Evolutionary conservation across 495 filamentous ascomycete species (phyloP).

Genomic region (Pseudoneurospora amorphoporcata): DNA sequence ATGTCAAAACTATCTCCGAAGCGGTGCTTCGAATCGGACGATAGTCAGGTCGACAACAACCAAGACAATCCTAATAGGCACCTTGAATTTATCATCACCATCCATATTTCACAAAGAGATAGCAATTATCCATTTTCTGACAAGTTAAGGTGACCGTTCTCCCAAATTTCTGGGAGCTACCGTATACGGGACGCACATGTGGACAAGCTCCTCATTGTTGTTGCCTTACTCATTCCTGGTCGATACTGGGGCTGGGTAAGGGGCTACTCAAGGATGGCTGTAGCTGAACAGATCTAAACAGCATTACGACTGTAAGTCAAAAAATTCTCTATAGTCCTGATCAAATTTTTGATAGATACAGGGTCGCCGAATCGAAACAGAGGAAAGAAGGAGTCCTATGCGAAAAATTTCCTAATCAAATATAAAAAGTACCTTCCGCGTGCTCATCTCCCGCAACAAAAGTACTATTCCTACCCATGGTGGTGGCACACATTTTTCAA

Average conservation of each 20-base stretch:
- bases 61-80: not conserved
- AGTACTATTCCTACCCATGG: not conserved
- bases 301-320: not conserved
- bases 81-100: not conserved
- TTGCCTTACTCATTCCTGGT: not conserved
- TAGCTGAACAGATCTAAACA: not conserved
- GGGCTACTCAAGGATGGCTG: not conserved
- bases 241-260: not conserved
- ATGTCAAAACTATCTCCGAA: not conserved
- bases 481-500: not conserved
- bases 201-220: not conserved
- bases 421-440: not conserved
- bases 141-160: not conserved
- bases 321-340: not conserved
- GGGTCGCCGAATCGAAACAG: not conserved
- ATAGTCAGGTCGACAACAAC: not conserved
- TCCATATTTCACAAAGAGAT: not conserved
- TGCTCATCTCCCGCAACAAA: not conserved
- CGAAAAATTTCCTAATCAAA: not conserved
- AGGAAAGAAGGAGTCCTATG: not conserved
- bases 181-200: not conserved
- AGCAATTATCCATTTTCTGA: not conserved
- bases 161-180: not conserved
- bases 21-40: not conserved
- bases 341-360: no score